Base-by-base conservation (phyloP, 2,329 filamentous ascomycete species). In the Curvularia sp. region DNA sequence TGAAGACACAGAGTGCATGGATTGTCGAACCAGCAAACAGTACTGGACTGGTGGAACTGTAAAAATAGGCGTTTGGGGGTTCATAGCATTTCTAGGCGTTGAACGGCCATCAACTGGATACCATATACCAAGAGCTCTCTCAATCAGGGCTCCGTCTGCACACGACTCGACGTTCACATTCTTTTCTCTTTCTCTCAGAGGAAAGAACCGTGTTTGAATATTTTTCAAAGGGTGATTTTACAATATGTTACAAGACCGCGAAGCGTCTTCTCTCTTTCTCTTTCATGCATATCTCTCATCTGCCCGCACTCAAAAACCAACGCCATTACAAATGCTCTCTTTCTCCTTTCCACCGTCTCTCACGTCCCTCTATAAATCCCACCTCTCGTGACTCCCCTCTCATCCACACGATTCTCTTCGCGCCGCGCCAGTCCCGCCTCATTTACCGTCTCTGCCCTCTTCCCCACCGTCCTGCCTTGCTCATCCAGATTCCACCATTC, bases 401-500 rank as follows among this genome's bases (percentile, higher is more conserved):
- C 55, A 64, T 69, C 68, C 3, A 67, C 62, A 18, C 53, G 55
- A 52, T 65, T 65, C 58, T 68, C 66, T 44, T 68, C 62, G 12
- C 58, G 48, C 52, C 65, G 49, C 43, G 53, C 41, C 31, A 57
- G 4, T 13, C 46, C 39, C 8, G 12, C 26, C 50, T 50, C 57
- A 38, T 3, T 35, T 4, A 47, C 61, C 18, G 49, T 60, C 35
- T 49, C 55, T 53, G 56, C 55, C 53, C 24, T 62, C 64, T 61
- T 71, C 49, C 72, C 71, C 58, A 66, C 53, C 66, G 68, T 51
- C 53, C 66, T 66, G 20, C 78, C 78, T 8, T 63, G 20, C 57
- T 80, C 78, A 61, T 80, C 78, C 58, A 80, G 51, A 51, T 74
- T 80, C 82, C 82, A 84, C 81, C 81, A 84, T 65, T 84, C 81